These are phyloP conservation scores for Cicer cuneatum DNA, from an alignment of 306 rosid genomes.

Conservation along the genomic window DNA sequence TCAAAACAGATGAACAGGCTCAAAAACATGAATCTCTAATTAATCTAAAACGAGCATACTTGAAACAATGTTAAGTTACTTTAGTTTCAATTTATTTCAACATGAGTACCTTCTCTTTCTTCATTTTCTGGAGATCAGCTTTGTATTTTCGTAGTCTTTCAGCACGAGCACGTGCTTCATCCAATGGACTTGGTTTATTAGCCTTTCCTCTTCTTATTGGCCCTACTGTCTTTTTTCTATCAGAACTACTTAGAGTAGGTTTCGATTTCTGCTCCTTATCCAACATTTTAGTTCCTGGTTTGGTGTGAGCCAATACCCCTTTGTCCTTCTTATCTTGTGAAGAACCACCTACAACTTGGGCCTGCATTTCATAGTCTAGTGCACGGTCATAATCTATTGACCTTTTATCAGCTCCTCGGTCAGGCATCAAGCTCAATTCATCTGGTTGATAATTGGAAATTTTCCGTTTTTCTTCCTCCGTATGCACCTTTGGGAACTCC, in stretches of 20 bases:
- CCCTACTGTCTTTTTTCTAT: slow-evolving; percentile 67
- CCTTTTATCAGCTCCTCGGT: slow-evolving; percentile 65
- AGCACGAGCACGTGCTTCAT: slow-evolving; percentile 93
- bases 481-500: slow-evolving; percentile 59
- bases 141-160: slow-evolving; percentile 82
- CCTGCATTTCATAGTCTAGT: slow-evolving; percentile 77
- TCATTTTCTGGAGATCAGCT: slow-evolving; percentile 92
- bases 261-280: slow-evolving; percentile 67
- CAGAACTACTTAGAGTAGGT: slow-evolving; percentile 55
- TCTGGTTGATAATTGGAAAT: slow-evolving; percentile 67
- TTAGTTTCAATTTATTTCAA: slow-evolving; percentile 19
- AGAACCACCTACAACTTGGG: slow-evolving; percentile 46
- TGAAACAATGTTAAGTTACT: slow-evolving; percentile 12
- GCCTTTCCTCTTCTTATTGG: slow-evolving; percentile 83
- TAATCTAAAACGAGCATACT: slow-evolving; percentile 21
- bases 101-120: slow-evolving; percentile 79
- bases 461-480: slow-evolving; percentile 54
- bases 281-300: slow-evolving; percentile 58
- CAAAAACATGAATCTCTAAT: slow-evolving; percentile 27
- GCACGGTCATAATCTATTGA: slow-evolving; percentile 71
- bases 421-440: slow-evolving; percentile 80
- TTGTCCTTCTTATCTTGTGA: slow-evolving; percentile 49
- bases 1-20: slow-evolving; percentile 8
- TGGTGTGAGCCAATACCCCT: slow-evolving; percentile 49
- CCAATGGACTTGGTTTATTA: slow-evolving; percentile 85